Base-by-base conservation (phyloP, 257 asterid genomes). In the Petunia axillaris region DNA sequence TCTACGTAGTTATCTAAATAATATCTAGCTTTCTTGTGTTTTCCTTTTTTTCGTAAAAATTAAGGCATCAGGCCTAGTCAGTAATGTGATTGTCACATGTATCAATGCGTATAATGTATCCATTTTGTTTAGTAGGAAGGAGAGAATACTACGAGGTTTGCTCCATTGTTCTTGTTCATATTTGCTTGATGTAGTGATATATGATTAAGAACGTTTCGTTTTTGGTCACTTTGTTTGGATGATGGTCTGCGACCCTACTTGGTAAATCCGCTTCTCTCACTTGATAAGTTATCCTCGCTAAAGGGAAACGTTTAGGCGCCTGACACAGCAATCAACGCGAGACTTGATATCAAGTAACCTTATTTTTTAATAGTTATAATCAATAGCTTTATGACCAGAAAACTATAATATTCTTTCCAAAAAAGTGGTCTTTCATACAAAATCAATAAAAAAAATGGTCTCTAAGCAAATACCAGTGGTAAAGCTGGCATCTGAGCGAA, bases 51-150 rank as follows among this genome's bases (percentile, higher is more conserved):
- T 60, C 54, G 11, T 77, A 57, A 3, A 41, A n/a, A 16, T 43
- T 59, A 6, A 59, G 79, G 78, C 48, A 5, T 57, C 38, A 6
- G 43, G 60, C 73, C 83, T n/a, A 14, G 6, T 67, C 59, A 64
- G 77, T 74, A 44, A 59, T 57, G 75, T 58, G 83, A 36, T 59
- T 80, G 83, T 48, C 83, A 40, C 46, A 15, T 59, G 74, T 80
- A 70, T 70, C 38, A 74, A 41, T 80, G 58, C 52, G 66, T 40
- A 38, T 41, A 8, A 41, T 80, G 73, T 79, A 79, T 41, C 79
- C 60, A 5, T 71, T 62, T 62, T 71, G 41, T 48, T 8, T 25
- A 71, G 43, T 67, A 67, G 76, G 76, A 67, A 67, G n/a, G 76
- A 43, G 57, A 54, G 55, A 44, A 15, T 71, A 48, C 60, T 25